These are phyloP conservation scores for Ocimum tenuiflorum DNA, from an alignment of 257 asterid species.

Conservation along the genomic window DNA sequence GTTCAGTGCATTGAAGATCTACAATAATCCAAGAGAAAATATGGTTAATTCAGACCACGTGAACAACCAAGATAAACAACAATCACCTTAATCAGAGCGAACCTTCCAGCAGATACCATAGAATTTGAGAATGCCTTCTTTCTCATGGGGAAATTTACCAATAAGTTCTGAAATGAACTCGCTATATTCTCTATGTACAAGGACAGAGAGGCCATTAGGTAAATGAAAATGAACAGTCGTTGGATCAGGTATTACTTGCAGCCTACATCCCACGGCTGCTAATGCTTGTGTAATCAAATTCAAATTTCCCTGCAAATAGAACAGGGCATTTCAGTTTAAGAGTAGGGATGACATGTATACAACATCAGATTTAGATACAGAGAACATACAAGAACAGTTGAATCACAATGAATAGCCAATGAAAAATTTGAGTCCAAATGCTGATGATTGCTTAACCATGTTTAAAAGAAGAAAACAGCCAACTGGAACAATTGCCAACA, in stretches of 20 bases:
- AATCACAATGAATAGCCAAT: not conserved
- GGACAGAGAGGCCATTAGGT: slow-evolving; percentile 78
- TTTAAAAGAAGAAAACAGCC: no score
- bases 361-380: not conserved
- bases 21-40: slow-evolving; percentile 26
- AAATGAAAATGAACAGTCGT: slow-evolving; percentile 93
- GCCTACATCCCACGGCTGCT: slow-evolving; percentile 86
- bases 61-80: slow-evolving; percentile 27
- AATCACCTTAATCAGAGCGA: slow-evolving; percentile 49
- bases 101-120: slow-evolving; percentile 98
- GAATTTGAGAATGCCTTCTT: slow-evolving; percentile 73
- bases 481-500: no score
- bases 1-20: slow-evolving; percentile 92
- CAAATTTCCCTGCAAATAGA: slow-evolving; percentile 66
- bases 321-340: not conserved
- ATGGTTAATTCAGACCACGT: slow-evolving; percentile 17
- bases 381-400: not conserved
- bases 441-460: no score
- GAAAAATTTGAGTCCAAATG: no score
- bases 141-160: slow-evolving; percentile 81
- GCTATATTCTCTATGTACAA: slow-evolving; percentile 65
- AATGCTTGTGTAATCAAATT: slow-evolving; percentile 91
- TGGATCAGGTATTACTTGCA: slow-evolving; percentile 92
- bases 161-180: slow-evolving; percentile 72
- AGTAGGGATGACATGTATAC: not conserved